These are phyloP conservation scores for Dothideomycetidae sp. DNA, from an alignment of 2,329 filamentous ascomycete species.

Conservation along the genomic window DNA sequence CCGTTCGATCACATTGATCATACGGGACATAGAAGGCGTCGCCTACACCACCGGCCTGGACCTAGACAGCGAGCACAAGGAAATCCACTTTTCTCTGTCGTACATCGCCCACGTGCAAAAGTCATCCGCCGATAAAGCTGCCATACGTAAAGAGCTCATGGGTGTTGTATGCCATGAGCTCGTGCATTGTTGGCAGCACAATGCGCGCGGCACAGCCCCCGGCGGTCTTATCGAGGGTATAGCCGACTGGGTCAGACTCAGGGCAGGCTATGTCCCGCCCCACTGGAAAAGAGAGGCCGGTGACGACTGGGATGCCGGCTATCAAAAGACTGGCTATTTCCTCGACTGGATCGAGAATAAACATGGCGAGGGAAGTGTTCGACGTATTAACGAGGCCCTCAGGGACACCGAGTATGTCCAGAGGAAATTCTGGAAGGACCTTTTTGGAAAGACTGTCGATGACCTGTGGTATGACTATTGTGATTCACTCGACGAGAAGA, in stretches of 20 bases:
- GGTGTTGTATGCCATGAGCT: conserved; percentile 86
- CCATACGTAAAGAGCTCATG: conserved; percentile 42
- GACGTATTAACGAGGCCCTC: conserved; percentile 52
- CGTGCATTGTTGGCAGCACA: conserved; percentile 87
- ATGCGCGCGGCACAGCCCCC: conserved; percentile 40
- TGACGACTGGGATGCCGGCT: conserved; percentile 72
- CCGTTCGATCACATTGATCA: conserved; percentile 69
- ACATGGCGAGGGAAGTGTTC: conserved; percentile 37
- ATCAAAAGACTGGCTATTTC: conserved; percentile 85
- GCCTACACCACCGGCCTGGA: conserved; percentile 76
- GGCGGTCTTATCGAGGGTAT: conserved; percentile 80
- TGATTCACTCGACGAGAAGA: conserved; percentile 29
- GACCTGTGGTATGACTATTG: conserved; percentile 65
- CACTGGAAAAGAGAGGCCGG: conserved; percentile 57
- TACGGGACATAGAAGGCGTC: conserved; percentile 68
- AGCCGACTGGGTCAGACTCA: conserved; percentile 81
- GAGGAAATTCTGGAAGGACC: conserved; percentile 49
- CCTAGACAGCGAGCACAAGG: conserved; percentile 75
- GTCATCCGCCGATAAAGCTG: background rate
- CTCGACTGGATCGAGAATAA: conserved; percentile 66
- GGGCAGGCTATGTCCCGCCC: conserved; percentile 56
- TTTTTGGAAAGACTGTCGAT: conserved; percentile 52
- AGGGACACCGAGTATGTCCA: conserved; percentile 49
- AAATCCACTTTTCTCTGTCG: conserved; percentile 71
- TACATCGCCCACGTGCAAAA: conserved; percentile 44